Evolutionary conservation across 805 yeast species (phyloP).

Genomic region (Isabelozyma rhagii): DNA sequence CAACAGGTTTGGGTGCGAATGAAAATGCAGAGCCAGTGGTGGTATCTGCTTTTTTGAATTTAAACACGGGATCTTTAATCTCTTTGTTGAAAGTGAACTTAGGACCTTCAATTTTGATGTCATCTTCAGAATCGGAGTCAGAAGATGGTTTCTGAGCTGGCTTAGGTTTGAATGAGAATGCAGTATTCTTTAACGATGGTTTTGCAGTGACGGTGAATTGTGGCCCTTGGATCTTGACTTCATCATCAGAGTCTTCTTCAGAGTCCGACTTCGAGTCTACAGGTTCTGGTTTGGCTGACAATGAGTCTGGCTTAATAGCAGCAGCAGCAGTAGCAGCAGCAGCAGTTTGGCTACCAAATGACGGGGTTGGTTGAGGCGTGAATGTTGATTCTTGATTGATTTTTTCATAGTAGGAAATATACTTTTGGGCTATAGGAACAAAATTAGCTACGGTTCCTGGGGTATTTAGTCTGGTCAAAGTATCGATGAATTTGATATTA

Average conservation of each 20-base stretch:
- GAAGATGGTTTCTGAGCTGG: slow-evolving; percentile 24
- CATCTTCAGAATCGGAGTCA: slow-evolving; percentile 57
- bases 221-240: slow-evolving; percentile 34
- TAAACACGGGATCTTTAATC: slow-evolving; percentile 34
- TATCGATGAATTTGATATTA: slow-evolving; percentile 54
- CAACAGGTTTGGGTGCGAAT: not conserved
- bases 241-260: slow-evolving; percentile 22
- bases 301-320: not conserved
- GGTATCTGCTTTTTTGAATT: slow-evolving; percentile 7
- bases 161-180: slow-evolving; percentile 36
- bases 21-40: not conserved
- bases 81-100: slow-evolving; percentile 46
- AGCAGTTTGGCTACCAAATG: slow-evolving; percentile 3
- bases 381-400: slow-evolving; percentile 3
- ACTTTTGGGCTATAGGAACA: slow-evolving; percentile 54
- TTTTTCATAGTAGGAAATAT: slow-evolving; percentile 47
- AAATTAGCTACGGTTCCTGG: slow-evolving; percentile 55
- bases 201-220: slow-evolving; percentile 25
- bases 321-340: slow-evolving; percentile 1
- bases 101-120: slow-evolving; percentile 72
- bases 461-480: slow-evolving; percentile 40
- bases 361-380: not conserved
- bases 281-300: slow-evolving; percentile 1
- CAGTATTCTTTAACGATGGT: slow-evolving; percentile 31
- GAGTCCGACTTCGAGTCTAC: slow-evolving; percentile 19